Evolutionary conservation across 352 stramenopile species (phyloP).

Genomic region (Globisporangium lucens): DNA sequence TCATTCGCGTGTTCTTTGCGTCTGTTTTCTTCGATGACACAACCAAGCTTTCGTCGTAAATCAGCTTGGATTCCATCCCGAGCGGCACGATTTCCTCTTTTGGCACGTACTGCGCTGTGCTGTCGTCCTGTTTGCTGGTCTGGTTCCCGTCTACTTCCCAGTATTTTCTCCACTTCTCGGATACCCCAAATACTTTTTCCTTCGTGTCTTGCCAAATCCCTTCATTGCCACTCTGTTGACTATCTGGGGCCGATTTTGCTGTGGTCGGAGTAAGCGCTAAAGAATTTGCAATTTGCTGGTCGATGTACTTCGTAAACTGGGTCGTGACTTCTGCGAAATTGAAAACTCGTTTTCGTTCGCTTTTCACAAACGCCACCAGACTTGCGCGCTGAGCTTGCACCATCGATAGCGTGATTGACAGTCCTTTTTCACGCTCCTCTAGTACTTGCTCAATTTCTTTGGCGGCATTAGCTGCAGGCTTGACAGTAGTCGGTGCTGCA

Average conservation of each 20-base stretch:
- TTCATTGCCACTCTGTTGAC: conserved; percentile 10
- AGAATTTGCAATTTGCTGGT: conserved; percentile 26
- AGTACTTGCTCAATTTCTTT: conserved; percentile 68
- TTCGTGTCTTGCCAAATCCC: conserved; percentile 35
- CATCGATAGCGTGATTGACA: conserved; percentile 68
- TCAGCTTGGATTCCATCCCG: conserved; percentile 54
- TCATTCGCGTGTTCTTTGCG: conserved; percentile 56
- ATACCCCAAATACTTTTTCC: conserved; percentile 25
- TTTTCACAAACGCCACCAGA: conserved; percentile 52
- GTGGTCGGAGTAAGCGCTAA: not conserved
- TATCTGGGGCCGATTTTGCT: not conserved
- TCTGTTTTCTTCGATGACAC: conserved; percentile 56
- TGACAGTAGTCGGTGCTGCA: not conserved
- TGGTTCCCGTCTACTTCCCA: conserved; percentile 16
- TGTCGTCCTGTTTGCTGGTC: not conserved
- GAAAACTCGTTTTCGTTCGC: conserved; percentile 68
- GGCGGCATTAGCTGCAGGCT: conserved; percentile 13
- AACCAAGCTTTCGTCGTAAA: conserved; percentile 56
- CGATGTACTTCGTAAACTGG: conserved; percentile 54
- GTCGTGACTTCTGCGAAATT: conserved; percentile 43
- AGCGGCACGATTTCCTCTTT: conserved; percentile 53
- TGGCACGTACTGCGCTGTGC: conserved; percentile 24
- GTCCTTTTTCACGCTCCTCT: conserved; percentile 77
- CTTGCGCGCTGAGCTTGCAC: conserved; percentile 53
- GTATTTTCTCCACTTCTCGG: conserved; percentile 34